Conservation (phyloP, 805 yeast genomes). For the Hanseniaspora opuntiae region DNA sequence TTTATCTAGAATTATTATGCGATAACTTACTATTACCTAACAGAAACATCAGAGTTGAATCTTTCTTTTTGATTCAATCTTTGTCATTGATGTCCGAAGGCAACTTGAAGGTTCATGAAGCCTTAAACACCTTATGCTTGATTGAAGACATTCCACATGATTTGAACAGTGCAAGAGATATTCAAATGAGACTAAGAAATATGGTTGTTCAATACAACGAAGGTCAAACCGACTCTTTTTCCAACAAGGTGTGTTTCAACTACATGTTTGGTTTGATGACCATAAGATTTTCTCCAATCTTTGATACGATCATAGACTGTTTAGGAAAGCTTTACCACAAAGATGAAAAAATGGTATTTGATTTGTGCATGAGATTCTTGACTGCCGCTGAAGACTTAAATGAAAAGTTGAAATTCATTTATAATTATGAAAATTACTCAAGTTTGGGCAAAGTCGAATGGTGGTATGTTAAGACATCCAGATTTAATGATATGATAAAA, state of each 20-base stretch:
- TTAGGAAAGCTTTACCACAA: slow-evolving; percentile 35
- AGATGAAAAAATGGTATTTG: slow-evolving; percentile 42
- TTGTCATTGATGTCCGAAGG: slow-evolving; percentile 17
- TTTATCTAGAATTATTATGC: slow-evolving; percentile 14
- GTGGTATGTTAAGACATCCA: slow-evolving; percentile 36
- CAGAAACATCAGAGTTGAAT: slow-evolving; percentile 34
- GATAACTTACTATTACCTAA: slow-evolving; percentile 37
- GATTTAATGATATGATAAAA: slow-evolving; percentile 33
- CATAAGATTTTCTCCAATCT: slow-evolving; percentile 68
- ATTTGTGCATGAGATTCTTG: slow-evolving; percentile 30
- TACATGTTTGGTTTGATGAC: slow-evolving; percentile 59
- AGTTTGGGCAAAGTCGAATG: background rate
- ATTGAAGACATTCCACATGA: slow-evolving; percentile 64
- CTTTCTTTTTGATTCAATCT: slow-evolving; percentile 36
- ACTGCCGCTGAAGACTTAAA: slow-evolving; percentile 16
- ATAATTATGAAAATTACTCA: slow-evolving; percentile 13
- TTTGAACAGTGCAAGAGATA: slow-evolving; percentile 59
- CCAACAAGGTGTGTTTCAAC: slow-evolving; percentile 28
- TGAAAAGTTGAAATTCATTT: slow-evolving; percentile 14
- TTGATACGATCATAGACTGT: slow-evolving; percentile 61
- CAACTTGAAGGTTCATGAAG: slow-evolving; percentile 24
- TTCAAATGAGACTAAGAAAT: slow-evolving; percentile 52
- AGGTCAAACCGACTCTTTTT: slow-evolving; percentile 19
- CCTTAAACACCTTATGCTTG: slow-evolving; percentile 38
- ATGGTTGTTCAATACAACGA: slow-evolving; percentile 35